Evolutionary conservation across 805 yeast species (phyloP).

Genomic region (Ogataea salicorniae): DNA sequence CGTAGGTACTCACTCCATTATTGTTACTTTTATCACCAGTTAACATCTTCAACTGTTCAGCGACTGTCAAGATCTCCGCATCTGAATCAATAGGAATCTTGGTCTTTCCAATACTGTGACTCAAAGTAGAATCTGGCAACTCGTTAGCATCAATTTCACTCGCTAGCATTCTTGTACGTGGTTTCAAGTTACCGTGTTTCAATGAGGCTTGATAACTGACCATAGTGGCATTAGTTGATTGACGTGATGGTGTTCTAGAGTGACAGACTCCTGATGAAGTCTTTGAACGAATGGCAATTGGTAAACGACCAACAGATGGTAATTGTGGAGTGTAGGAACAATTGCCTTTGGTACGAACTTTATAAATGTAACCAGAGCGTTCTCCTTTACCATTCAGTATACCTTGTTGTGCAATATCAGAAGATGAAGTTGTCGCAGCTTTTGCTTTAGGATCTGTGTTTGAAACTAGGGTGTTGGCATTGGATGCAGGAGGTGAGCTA

Average conservation of each 20-base stretch:
- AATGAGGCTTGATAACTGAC: conserved; percentile 34
- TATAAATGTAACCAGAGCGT: conserved; percentile 10
- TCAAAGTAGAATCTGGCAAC: conserved; percentile 29
- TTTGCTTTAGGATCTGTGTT: not conserved
- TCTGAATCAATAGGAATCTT: conserved; percentile 30
- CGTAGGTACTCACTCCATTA: conserved; percentile 1
- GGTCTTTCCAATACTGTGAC: conserved; percentile 23
- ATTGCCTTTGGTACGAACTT: conserved; percentile 9
- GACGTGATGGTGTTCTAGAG: conserved; percentile 11
- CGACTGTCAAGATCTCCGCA: conserved; percentile 28
- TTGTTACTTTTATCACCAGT: conserved; percentile 6
- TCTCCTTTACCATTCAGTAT: conserved; percentile 1
- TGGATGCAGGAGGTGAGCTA: not conserved
- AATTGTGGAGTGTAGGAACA: conserved; percentile 43
- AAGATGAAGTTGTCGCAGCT: conserved; percentile 5
- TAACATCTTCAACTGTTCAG: conserved; percentile 27
- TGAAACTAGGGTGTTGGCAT: not conserved
- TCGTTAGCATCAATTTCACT: conserved; percentile 71
- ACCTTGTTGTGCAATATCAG: not conserved
- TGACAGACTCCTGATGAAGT: conserved; percentile 1
- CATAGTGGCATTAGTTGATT: too few relatives aligned
- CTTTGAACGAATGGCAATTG: conserved; percentile 49
- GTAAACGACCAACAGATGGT: conserved; percentile 45
- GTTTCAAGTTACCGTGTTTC: conserved; percentile 59
- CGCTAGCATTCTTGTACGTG: conserved; percentile 65